Evolutionary conservation across 2,329 filamentous ascomycete species (phyloP).

Genomic region (Botrytis hyacinthi): DNA sequence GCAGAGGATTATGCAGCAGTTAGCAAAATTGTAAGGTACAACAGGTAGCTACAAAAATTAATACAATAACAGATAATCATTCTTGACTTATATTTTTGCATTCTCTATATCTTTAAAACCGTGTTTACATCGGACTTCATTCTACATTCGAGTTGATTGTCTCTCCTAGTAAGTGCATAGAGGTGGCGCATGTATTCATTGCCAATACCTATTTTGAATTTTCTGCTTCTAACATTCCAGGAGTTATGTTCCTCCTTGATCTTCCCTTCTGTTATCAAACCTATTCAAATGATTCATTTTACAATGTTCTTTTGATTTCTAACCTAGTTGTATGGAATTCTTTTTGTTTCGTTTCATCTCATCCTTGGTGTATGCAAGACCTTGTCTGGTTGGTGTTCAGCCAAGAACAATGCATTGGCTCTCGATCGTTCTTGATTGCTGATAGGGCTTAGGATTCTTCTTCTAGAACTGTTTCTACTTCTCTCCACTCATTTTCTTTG

Average conservation of each 20-base stretch:
- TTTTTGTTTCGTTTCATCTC: slow-evolving; percentile 7
- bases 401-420: slow-evolving; percentile 10
- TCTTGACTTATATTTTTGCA: not conserved
- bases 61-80: slow-evolving; percentile 5
- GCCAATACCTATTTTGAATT: not conserved
- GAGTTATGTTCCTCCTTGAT: not conserved
- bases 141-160: not conserved
- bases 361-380: not conserved
- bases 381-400: not conserved
- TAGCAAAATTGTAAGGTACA: not conserved
- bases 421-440: slow-evolving; percentile 3
- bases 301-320: not conserved
- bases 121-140: not conserved
- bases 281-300: not conserved
- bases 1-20: not conserved
- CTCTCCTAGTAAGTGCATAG: not conserved
- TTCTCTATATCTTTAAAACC: not conserved
- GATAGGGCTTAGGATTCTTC: not conserved
- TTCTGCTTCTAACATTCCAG: not conserved
- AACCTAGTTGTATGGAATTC: not conserved
- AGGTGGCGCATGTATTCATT: not conserved
- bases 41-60: not conserved
- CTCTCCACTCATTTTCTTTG: not conserved
- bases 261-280: not conserved
- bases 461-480: not conserved